These are phyloP conservation scores for Orbilia ellipsospora DNA, from an alignment of 2,329 filamentous ascomycete genomes.

Conservation along the genomic window DNA sequence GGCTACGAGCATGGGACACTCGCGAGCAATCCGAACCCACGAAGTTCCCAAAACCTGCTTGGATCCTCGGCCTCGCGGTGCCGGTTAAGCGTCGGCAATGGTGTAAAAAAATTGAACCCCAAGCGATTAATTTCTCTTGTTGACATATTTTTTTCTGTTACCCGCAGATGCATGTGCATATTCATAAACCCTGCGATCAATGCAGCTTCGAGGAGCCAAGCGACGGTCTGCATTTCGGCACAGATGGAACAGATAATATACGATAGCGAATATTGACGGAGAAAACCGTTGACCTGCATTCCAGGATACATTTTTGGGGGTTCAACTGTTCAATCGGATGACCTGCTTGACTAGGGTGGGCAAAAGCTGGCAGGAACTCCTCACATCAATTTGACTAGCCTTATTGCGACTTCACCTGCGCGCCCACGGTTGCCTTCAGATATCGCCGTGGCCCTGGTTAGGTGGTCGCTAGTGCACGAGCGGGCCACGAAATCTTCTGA, in stretches of 20 bases:
- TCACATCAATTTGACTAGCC: slow-evolving; percentile 29
- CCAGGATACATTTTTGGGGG: not conserved
- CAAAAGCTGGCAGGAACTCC: slow-evolving; percentile 32
- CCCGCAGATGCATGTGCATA: slow-evolving; percentile 23
- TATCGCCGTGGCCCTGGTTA: slow-evolving; percentile 1
- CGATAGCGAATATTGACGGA: slow-evolving; percentile 2
- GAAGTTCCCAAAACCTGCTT: slow-evolving; percentile 20
- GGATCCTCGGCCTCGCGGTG: slow-evolving; percentile 33
- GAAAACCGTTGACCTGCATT: slow-evolving; percentile 32
- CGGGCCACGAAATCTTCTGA: slow-evolving; percentile 17
- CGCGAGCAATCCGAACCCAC: not conserved
- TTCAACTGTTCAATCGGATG: slow-evolving; percentile 24
- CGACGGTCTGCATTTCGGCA: not conserved
- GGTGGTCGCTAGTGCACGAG: not conserved
- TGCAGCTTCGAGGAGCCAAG: not conserved
- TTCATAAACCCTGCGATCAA: not conserved
- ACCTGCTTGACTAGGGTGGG: slow-evolving; percentile 33
- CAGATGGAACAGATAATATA: no score
- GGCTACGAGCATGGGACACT: not conserved
- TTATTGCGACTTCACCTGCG: slow-evolving; percentile 14
- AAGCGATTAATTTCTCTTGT: slow-evolving; percentile 9
- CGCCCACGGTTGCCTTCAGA: slow-evolving; percentile 23
- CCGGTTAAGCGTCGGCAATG: slow-evolving; percentile 20
- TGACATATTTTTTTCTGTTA: slow-evolving; percentile 12
- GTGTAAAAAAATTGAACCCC: slow-evolving; percentile 11